Base-by-base conservation (phyloP, 169 alveolate species). In the Pseudocohnilembus persalinus region DNA sequence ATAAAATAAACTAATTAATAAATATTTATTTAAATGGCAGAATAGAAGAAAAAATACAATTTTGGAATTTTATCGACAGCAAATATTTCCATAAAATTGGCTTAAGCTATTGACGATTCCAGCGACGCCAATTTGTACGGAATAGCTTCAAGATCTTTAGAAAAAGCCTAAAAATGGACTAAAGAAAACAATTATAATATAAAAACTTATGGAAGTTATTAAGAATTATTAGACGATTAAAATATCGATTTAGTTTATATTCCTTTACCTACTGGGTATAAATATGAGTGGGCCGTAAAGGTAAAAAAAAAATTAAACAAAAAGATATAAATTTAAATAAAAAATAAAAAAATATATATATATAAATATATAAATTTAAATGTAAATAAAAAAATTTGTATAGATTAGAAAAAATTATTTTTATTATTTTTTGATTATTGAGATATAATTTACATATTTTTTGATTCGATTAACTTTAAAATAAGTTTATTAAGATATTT, bases 201-300 rank as follows among this genome's bases (percentile, higher is more conserved):
- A 4, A 49, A 49, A 49, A 84, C 84, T 6, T 88, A 80, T 88
- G 92, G 92, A 26, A 31, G 86, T 15, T 88, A 88, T 81, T 64
- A 88, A 63, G 93, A 89, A 27, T 75, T 89, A 31, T 49, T 89
- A 35, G 76, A 84, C 73, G 93, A 89, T 74, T 87, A 88, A 32
- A 81, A 84, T 77, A 85, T 89, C 31, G 93, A 89, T 77, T 90
- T 84, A 28, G 88, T 89, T 0, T 89, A 89, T 68, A 82, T 89
- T 0, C 89, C 93, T 31, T 75, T 85, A 30, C 93, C 93, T 20
- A 88, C 88, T 32, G 31, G 90, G 4, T 73, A 75, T 29, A 88
- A 89, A 77, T 81, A 72, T 76, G 88, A 84, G 25, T 85, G 90
- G 87, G 34, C 87, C 11, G 81, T 84, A 65, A 78, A 84, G 26